Evolutionary conservation across 179 eudicot species (phyloP).

Genomic region (Vitellaria paradoxa): DNA sequence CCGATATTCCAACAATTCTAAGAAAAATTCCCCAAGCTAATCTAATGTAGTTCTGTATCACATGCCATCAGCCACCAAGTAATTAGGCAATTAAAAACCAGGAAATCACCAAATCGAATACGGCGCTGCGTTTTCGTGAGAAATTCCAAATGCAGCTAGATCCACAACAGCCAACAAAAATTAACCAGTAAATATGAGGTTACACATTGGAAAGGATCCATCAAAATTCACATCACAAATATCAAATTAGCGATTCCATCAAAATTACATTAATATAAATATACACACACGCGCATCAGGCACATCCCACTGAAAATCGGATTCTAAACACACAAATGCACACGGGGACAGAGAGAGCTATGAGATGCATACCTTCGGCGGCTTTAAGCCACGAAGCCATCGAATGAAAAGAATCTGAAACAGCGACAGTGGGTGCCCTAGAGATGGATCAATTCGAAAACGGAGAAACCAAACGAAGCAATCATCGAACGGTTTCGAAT

Average conservation of each 20-base stretch:
- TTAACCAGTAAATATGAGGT: background rate
- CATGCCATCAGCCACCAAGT: background rate
- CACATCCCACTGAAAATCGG: conserved; percentile 7
- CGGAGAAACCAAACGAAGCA: background rate
- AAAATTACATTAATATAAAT: background rate
- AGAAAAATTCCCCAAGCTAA: background rate
- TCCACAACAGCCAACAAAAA: conserved; percentile 10
- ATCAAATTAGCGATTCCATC: background rate
- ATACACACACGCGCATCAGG: background rate
- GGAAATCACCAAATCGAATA: background rate
- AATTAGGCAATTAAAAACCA: background rate
- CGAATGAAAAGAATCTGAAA: conserved; percentile 5
- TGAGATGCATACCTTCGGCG: conserved; percentile 63
- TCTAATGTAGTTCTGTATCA: background rate
- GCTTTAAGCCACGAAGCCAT: conserved; percentile 88
- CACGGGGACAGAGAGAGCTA: background rate
- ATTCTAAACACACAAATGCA: background rate
- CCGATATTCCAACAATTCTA: background rate
- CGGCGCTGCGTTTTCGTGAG: background rate
- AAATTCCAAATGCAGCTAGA: conserved; percentile 26
- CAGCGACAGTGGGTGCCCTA: conserved; percentile 4
- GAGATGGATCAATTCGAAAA: conserved; percentile 9
- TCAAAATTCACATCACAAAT: background rate
- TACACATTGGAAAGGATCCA: background rate
- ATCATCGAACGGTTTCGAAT: background rate